Conservation (phyloP, 441 rosid genomes). For the Brassica balearica region DNA sequence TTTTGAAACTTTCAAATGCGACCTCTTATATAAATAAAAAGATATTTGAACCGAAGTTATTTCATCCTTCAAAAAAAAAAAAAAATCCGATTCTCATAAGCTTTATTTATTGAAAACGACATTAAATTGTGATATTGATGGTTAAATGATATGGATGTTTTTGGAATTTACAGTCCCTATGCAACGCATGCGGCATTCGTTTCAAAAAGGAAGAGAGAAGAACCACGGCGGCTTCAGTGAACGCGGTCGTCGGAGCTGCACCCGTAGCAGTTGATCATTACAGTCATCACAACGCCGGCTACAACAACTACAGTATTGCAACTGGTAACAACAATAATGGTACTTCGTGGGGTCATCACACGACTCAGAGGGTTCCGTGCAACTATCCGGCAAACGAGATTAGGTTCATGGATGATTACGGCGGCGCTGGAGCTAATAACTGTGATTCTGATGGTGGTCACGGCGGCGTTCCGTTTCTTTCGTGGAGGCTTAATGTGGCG, state of each 20-base stretch:
- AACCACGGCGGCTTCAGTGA: conserved; percentile 62
- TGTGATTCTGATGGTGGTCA: conserved; percentile 49
- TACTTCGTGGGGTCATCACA: conserved; percentile 36
- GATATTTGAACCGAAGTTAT: neutral
- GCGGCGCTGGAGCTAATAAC: conserved; percentile 42
- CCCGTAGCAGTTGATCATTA: conserved; percentile 55
- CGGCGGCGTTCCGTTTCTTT: conserved; percentile 66
- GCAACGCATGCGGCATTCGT: conserved; percentile 99
- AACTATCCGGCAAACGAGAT: conserved; percentile 64
- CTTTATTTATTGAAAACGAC: conserved; percentile 32
- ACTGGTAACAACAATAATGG: conserved; percentile 27
- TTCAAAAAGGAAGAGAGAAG: conserved; percentile 98
- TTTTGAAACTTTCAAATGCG: neutral
- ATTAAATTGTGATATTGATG: conserved; percentile 22
- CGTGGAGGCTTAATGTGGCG: conserved; percentile 93
- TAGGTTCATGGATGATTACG: conserved; percentile 72
- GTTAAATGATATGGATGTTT: conserved; percentile 37
- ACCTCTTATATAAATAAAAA: too few relatives aligned
- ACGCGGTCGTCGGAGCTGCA: conserved; percentile 43
- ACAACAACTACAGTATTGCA: conserved; percentile 30
- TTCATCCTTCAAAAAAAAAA: neutral
- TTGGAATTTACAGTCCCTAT: conserved; percentile 71
- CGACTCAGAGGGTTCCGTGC: conserved; percentile 72
- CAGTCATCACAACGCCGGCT: conserved; percentile 42
- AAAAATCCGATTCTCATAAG: neutral